These are phyloP conservation scores for Gonapodya prolifera DNA, from an alignment of 192 early-diverging fungal species.

Conservation along the genomic window DNA sequence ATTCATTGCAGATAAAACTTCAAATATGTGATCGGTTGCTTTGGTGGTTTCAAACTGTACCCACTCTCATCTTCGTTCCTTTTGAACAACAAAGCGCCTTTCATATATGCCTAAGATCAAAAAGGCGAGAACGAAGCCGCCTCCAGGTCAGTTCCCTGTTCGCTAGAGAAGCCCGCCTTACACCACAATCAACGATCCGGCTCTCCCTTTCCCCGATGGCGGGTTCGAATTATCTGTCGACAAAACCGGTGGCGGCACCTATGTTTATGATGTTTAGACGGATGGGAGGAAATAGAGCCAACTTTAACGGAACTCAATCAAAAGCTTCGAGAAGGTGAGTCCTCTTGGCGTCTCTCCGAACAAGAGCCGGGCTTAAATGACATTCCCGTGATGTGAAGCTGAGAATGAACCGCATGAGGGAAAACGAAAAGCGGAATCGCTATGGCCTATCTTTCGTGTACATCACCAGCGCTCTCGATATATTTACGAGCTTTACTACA, in stretches of 20 bases:
- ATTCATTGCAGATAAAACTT: too few species aligned
- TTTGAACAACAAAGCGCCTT: neutral
- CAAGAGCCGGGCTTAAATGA: neutral
- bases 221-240: too few species aligned
- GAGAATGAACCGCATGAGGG: constrained; percentile 91
- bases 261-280: constrained; percentile 42
- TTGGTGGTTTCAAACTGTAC: too few species aligned
- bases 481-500: constrained; percentile 93
- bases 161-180: too few species aligned
- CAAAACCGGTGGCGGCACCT: too few species aligned
- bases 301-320: constrained; percentile 76
- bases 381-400: constrained; percentile 32
- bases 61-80: neutral
- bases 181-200: too few species aligned
- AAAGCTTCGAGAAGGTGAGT: constrained; percentile 89
- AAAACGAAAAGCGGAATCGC: constrained; percentile 81
- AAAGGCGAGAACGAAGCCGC: neutral
- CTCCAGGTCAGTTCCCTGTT: neutral
- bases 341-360: too few species aligned
- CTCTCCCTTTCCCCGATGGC: too few species aligned
- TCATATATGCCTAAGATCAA: constrained; percentile 1
- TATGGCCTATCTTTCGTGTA: constrained; percentile 89
- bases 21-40: too few species aligned
- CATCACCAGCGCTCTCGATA: constrained; percentile 97
- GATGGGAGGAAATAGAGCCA: constrained; percentile 92